Evolutionary conservation across 2,329 filamentous ascomycete genomes (phyloP).

Genomic region (Celoporthe dispersa): DNA sequence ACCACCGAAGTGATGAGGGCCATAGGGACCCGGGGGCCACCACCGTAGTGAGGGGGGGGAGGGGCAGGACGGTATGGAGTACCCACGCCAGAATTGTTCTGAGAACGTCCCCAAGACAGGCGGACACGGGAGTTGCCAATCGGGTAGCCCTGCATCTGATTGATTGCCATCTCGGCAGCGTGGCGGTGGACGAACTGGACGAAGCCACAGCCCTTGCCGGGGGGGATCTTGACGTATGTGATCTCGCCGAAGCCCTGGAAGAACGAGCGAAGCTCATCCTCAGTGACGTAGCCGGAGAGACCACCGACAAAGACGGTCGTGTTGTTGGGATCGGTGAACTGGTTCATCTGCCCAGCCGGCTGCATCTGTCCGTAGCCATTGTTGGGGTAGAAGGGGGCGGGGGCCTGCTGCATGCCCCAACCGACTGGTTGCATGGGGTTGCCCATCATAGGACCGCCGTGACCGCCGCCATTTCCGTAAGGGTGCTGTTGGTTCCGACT

Average conservation of each 20-base stretch:
- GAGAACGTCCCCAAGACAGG: slow-evolving; percentile 94
- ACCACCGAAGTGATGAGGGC: slow-evolving; percentile 53
- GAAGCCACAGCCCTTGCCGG: slow-evolving; percentile 98
- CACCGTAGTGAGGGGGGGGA: slow-evolving; percentile 58
- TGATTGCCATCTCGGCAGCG: slow-evolving; percentile 99
- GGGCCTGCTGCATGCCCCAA: slow-evolving; percentile 40
- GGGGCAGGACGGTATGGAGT: slow-evolving; percentile 97
- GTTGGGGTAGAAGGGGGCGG: slow-evolving; percentile 30
- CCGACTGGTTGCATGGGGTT: slow-evolving; percentile 49
- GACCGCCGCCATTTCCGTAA: slow-evolving; percentile 42
- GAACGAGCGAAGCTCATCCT: slow-evolving; percentile 99
- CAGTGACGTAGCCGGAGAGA: slow-evolving; percentile 95
- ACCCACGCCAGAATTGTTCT: slow-evolving; percentile 98
- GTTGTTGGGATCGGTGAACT: slow-evolving; percentile 99
- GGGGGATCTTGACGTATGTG: slow-evolving; percentile 99
- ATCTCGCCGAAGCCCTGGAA: slow-evolving; percentile 99
- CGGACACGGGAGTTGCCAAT: slow-evolving; percentile 98
- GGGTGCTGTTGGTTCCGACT: slow-evolving; percentile 43
- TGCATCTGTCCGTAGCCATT: slow-evolving; percentile 37
- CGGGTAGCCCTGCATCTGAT: slow-evolving; percentile 99
- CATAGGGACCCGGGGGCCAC: slow-evolving; percentile 48
- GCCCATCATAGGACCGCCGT: slow-evolving; percentile 44
- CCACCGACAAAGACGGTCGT: slow-evolving; percentile 98
- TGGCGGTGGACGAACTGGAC: slow-evolving; percentile 99
- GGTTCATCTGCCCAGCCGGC: slow-evolving; percentile 73